Evolutionary conservation across 2,329 filamentous ascomycete species (phyloP), one percentile per base, ranked within the genome.

Genomic region (Beauveria asiatica): DNA sequence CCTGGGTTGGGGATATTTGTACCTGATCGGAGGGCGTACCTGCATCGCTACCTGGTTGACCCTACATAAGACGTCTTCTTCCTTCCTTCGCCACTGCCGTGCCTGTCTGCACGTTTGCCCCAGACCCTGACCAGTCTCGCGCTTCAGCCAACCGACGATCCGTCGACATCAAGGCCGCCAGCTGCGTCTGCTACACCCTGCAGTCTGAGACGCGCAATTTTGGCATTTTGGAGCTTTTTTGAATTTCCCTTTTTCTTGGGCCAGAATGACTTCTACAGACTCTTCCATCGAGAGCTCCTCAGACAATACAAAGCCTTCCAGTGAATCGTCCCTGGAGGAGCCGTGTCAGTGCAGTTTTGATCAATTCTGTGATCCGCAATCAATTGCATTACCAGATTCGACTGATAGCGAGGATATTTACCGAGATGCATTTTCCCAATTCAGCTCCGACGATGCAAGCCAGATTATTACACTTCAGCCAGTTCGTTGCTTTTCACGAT

Each of bases 401-500:
- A 53, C 57, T 21, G 57, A 53, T 17, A 59, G 48, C 37, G 57
- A 59, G 41, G 49, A 53, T 1, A 53, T 17, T 8, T 59, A 59
- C 23, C 39, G 48, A 42, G 57, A 59, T 48, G 42, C 57, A 44
- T 27, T 49, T 10, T 54, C 57, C 25, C 49, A 42, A 21, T 13
- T 59, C 37, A 41, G 50, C 48, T 46, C 48, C 30, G 49, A 59
- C 7, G 41, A 53, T 48, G 48, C 57, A 17, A 48, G 57, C n/a
- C 57, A 48, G 30, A 48, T 59, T 53, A 9, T 53, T 8, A 52
- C 50, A n/a, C 2, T 53, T 1, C 57, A 59, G 6, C 57, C 57
- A 3, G 49, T 30, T 30, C 57, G 57, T 9, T 27, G 49, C 19
- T 59, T 59, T 21, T 59, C 57, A n/a, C 86, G 83, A 70, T 93